Evolutionary conservation across 768 basidiomycete genomes (phyloP), one percentile per base, ranked within the genome.

Genomic region (Rhizopogon sp.): DNA sequence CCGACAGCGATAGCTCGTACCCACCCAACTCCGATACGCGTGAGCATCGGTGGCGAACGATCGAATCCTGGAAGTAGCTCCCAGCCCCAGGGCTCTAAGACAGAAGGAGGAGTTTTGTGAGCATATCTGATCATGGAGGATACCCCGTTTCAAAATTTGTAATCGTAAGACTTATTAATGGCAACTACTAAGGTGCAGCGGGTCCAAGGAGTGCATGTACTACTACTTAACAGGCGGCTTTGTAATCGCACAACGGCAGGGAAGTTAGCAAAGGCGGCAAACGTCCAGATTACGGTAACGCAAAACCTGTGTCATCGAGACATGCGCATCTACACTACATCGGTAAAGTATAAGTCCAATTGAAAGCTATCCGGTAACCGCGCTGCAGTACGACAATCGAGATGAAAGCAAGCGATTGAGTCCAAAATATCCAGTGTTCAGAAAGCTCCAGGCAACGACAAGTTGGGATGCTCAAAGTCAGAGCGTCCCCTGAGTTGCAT

Each of bases 371-470:
- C 20, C 22, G 33, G 35, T 40, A 47, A 37, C 35, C 25, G 47
- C 35, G 22, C 22, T 14, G 47, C 35, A 37, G 35, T 25, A 49
- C 47, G 14, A 49, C 35, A 20, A 49, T 37, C 10, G 43, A 28
- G 7, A 20, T 9, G 20, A 11, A 25, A 29, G 39, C 29, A 13
- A 17, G n/a, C 25, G 10, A 55, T 20, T 7, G n/a, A 44, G 16
- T 31, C 37, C 43, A 37, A 35, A 55, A 31, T 45, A 11, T 39
- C 43, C 13, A 41, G 42, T 41, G 9, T 9, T 76, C 67, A 87
- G 68, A 88, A 85, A 31, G 77, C 81, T 33, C 83, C 84, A 5
- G 81, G 79, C 57, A 84, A 65, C 10, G 75, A 68, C 43, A 88
- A 76, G 43, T 82, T 75, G 13, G 82, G 80, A 62, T 83, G 81